Conservation (phyloP, 2,329 filamentous ascomycete genomes). For the Clarireedia homoeocarpa region DNA sequence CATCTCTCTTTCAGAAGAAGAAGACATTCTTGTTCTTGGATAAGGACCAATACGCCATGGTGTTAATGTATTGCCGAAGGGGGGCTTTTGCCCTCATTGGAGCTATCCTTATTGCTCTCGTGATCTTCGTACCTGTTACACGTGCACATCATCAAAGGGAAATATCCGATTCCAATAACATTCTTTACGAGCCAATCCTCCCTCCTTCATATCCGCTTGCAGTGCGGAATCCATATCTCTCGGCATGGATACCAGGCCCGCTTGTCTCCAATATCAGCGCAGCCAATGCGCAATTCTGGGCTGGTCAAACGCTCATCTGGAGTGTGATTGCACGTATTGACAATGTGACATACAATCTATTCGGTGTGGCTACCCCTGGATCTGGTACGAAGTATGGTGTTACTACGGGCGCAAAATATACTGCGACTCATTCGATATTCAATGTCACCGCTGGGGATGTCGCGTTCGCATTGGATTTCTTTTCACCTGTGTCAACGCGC, state of each 20-base stretch:
- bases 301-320: conserved; percentile 29
- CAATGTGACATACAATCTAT: conserved; percentile 26
- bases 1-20: not conserved
- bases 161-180: not conserved
- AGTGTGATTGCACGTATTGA: conserved; percentile 29
- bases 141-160: not conserved
- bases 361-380: conserved; percentile 23
- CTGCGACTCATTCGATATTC: conserved; percentile 28
- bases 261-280: conserved; percentile 20
- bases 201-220: conserved; percentile 8
- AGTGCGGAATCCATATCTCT: conserved; percentile 12
- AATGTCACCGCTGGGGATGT: conserved; percentile 22
- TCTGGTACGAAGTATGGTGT: conserved; percentile 16
- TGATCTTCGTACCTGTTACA: not conserved
- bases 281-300: conserved; percentile 29
- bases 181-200: not conserved
- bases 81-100: not conserved
- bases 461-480: conserved; percentile 29
- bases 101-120: not conserved
- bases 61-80: not conserved
- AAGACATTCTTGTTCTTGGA: not conserved
- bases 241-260: conserved; percentile 30
- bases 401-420: conserved; percentile 24
- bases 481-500: conserved; percentile 29
- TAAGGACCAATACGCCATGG: not conserved